Evolutionary conservation across 2,329 filamentous ascomycete species (phyloP).

Genomic region (Aschersonia sp.): DNA sequence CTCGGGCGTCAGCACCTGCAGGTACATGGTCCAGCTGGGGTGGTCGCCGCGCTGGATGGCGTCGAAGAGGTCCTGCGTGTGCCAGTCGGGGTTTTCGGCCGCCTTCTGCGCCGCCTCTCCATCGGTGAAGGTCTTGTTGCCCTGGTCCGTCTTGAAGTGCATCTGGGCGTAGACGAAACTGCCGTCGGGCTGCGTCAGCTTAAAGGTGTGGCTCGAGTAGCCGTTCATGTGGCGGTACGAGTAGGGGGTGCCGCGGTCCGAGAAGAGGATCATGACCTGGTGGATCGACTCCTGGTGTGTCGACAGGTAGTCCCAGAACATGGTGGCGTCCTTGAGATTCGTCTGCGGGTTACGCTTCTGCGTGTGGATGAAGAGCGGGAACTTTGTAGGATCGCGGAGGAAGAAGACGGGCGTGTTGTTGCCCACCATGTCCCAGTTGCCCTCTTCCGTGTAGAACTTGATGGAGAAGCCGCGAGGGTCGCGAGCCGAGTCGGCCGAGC

Average conservation of each 20-base stretch:
- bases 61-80: slow-evolving; percentile 50
- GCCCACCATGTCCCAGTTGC: slow-evolving; percentile 59
- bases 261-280: slow-evolving; percentile 52
- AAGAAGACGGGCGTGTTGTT: slow-evolving; percentile 73
- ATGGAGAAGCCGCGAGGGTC: slow-evolving; percentile 56
- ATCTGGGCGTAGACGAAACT: slow-evolving; percentile 53
- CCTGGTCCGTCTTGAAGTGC: slow-evolving; percentile 49
- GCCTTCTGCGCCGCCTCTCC: slow-evolving; percentile 30
- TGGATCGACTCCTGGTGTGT: slow-evolving; percentile 49
- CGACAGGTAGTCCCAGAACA: slow-evolving; percentile 34
- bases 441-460: slow-evolving; percentile 50
- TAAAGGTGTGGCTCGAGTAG: slow-evolving; percentile 54
- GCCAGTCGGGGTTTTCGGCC: slow-evolving; percentile 44
- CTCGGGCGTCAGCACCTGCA: slow-evolving; percentile 48
- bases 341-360: slow-evolving; percentile 65
- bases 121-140: slow-evolving; percentile 11
- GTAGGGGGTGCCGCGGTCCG: slow-evolving; percentile 50
- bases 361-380: slow-evolving; percentile 62
- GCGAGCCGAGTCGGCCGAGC: slow-evolving; percentile 51
- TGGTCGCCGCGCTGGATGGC: slow-evolving; percentile 46
- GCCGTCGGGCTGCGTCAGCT: slow-evolving; percentile 51
- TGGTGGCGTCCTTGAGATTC: slow-evolving; percentile 54
- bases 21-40: slow-evolving; percentile 48
- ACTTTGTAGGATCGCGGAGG: slow-evolving; percentile 59
- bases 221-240: slow-evolving; percentile 54